These are phyloP conservation scores for Fusarium sp. DNA, from an alignment of 2,329 filamentous ascomycete species.

Conservation along the genomic window DNA sequence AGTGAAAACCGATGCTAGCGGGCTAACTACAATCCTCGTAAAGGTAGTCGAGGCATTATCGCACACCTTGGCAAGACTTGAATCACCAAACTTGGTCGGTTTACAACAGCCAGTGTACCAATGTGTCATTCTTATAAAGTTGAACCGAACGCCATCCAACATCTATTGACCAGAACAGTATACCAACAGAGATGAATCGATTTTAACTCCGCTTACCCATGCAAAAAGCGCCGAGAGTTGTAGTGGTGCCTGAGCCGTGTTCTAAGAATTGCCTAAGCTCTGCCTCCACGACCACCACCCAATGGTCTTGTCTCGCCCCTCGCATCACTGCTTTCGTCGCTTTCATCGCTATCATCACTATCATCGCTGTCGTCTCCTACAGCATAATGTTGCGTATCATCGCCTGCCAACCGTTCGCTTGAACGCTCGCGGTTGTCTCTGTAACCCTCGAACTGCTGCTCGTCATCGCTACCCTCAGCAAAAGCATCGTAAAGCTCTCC, in stretches of 20 bases:
- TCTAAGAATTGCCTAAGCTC: conserved; percentile 8
- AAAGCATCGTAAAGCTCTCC: conserved; percentile 98
- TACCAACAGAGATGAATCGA: conserved; percentile 31
- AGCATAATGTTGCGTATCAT: conserved; percentile 63
- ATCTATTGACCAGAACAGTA: conserved; percentile 37
- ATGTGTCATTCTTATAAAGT: neutral
- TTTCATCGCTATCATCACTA: conserved; percentile 59
- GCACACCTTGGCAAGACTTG: neutral
- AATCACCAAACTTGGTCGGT: too few relatives aligned
- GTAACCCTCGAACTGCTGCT: conserved; percentile 61
- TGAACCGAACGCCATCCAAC: conserved; percentile 40
- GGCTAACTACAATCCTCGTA: neutral
- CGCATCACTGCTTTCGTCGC: conserved; percentile 56
- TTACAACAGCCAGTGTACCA: neutral
- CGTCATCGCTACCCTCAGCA: conserved; percentile 85
- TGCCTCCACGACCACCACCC: conserved; percentile 33
- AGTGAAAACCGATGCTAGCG: neutral
- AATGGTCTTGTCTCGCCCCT: conserved; percentile 47
- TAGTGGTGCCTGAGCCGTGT: conserved; percentile 1
- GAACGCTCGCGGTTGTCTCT: conserved; percentile 59
- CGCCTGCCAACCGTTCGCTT: conserved; percentile 49
- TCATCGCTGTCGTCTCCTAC: conserved; percentile 64
- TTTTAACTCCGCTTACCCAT: conserved; percentile 46
- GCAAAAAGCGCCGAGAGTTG: conserved; percentile 33
- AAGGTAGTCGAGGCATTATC: neutral